These are phyloP conservation scores for Anisogramma anomala DNA, from an alignment of 2,329 filamentous ascomycete genomes.

Conservation along the genomic window DNA sequence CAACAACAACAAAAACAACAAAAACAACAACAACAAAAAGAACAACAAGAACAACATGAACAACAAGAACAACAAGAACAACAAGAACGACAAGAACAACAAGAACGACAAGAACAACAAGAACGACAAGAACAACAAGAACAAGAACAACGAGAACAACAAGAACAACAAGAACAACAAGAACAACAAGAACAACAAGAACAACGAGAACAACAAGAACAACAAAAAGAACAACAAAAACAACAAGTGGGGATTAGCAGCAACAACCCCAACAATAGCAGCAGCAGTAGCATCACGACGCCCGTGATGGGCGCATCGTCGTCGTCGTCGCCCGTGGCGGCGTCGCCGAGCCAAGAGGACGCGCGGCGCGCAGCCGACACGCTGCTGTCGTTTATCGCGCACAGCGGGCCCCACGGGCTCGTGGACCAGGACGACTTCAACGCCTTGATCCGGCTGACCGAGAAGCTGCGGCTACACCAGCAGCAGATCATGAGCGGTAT, in stretches of 20 bases:
- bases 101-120: slow-evolving; percentile 22
- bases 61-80: background rate
- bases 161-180: background rate
- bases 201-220: slow-evolving; percentile 16
- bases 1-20: slow-evolving; percentile 23
- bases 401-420: slow-evolving; percentile 51
- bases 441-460: slow-evolving; percentile 68
- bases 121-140: slow-evolving; percentile 19
- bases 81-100: slow-evolving; percentile 13
- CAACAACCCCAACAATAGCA: slow-evolving; percentile 17
- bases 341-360: slow-evolving; percentile 70
- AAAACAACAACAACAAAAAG: background rate
- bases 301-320: slow-evolving; percentile 20
- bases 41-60: slow-evolving; percentile 19
- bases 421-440: slow-evolving; percentile 69
- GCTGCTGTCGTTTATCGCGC: slow-evolving; percentile 70
- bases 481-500: slow-evolving; percentile 8
- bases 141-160: slow-evolving; percentile 20
- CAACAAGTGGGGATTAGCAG: background rate
- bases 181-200: slow-evolving; percentile 24
- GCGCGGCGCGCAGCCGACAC: slow-evolving; percentile 71
- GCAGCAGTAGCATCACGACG: slow-evolving; percentile 15
- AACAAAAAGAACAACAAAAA: slow-evolving; percentile 19
- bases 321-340: slow-evolving; percentile 32
- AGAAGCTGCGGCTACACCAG: slow-evolving; percentile 58